These are phyloP conservation scores for Rehmannia glutinosa DNA, from an alignment of 257 asterid species.

Conservation along the genomic window DNA sequence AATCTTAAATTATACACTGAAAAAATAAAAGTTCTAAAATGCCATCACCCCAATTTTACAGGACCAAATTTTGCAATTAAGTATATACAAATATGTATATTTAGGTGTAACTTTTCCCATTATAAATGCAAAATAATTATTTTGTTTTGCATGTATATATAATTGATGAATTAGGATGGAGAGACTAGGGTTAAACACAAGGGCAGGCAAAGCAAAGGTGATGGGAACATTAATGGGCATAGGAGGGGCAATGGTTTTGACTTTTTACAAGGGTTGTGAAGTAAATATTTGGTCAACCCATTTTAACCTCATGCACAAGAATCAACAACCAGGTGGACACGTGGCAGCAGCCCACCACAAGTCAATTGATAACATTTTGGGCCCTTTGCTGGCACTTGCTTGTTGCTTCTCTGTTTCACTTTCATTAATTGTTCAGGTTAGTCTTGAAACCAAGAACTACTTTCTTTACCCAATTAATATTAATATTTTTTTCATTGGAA, in stretches of 20 bases:
- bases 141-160: not conserved
- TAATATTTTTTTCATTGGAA: not conserved
- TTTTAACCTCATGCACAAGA: conserved; percentile 17
- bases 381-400: conserved; percentile 42
- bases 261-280: conserved; percentile 49
- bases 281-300: conserved; percentile 40
- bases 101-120: too few relatives aligned
- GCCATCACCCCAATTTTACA: too few relatives aligned
- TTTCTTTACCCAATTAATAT: not conserved
- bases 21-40: too few relatives aligned
- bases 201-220: conserved; percentile 59
- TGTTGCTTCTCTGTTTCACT: conserved; percentile 34
- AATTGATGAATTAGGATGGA: conserved; percentile 49
- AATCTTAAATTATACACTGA: too few relatives aligned
- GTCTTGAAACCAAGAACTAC: too few relatives aligned
- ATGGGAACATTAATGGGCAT: conserved; percentile 55
- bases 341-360: conserved; percentile 24
- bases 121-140: not conserved
- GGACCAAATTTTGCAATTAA: too few relatives aligned
- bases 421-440: conserved; percentile 58
- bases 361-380: conserved; percentile 26
- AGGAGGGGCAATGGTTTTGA: conserved; percentile 75
- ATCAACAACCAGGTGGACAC: conserved; percentile 24
- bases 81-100: too few relatives aligned
- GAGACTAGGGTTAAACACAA: conserved; percentile 34